Base-by-base conservation (phyloP, 257 asterid genomes). In the Capsicum rhomboideum region DNA sequence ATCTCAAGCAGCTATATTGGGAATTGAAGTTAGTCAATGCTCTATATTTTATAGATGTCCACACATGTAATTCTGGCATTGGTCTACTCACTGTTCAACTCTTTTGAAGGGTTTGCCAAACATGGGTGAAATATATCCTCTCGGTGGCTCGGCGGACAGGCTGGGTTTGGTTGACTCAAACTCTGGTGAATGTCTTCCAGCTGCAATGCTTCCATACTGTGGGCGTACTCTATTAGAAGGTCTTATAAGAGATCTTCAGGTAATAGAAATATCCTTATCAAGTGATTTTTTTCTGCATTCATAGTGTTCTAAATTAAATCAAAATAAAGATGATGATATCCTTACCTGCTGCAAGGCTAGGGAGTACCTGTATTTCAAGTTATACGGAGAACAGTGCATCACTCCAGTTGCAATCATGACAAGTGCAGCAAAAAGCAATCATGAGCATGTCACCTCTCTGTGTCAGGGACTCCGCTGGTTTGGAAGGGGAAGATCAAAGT, bases 381-480 rank as follows among this genome's bases (percentile, higher is more conserved):
- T 97, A 93, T 93, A 92, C 84, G 92, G 98, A 79, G 87, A 89
- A 83, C 98, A 97, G 85, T 97, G 99, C 89, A 89, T 94, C 89
- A 93, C 98, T 87, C 99, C 99, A 83, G 95, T 97, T 84, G 98
- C 99, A 68, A 95, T 97, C 58, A 97, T 97, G 99, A 97, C 99
- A 88, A 97, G 99, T 89, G 87, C 98, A 50, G 98, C 99, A 44
- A 97, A 95, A 85, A 91, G 87, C 86, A 97, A 97, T 92, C 97
- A 95, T 74, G 85, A 85, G 82, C 97, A 88, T 86, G 93, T 97
- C 82, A 84, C 91, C 85, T 78, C 88, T 63, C 95, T 95, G 67
- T 97, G 97, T 86, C 96, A 93, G 87, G 91, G 85, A 86, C 92
- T 89, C 61, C 77, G 86, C 82, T 97, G 99, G 99, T 97, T 97